A percentile compares a stretch with the other conserved stretches of the same genome.
phyloP scores from a whole-genome alignment of 371 early-diverging fungal species.

The Sporodiniella umbellata region DNA sequence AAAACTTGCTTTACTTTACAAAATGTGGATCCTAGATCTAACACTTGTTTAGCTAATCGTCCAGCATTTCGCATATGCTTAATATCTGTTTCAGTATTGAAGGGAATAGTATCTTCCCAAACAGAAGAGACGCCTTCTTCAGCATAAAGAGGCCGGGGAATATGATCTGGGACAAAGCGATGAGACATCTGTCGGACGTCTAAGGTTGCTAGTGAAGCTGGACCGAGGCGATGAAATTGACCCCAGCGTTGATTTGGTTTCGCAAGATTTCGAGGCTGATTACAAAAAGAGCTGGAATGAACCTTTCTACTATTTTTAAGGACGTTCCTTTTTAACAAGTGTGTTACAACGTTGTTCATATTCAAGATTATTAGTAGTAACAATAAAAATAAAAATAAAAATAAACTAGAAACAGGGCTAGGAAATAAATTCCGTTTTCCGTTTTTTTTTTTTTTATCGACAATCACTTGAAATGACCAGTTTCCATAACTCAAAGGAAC shows the following conservation, averaged over 20 bases:
- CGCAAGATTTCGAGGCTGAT: neutral
- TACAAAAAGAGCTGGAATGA: neutral
- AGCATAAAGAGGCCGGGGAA: slow-evolving; percentile 76
- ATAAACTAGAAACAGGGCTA: too few species aligned
- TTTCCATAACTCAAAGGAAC: too few species aligned
- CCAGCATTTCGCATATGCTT: slow-evolving; percentile 69
- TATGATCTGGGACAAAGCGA: slow-evolving; percentile 63
- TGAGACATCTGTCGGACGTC: slow-evolving; percentile 37
- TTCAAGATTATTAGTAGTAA: too few species aligned
- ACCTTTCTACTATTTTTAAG: neutral
- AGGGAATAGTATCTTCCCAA: slow-evolving; percentile 42
- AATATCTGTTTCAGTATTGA: slow-evolving; percentile 51
- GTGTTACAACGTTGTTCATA: neutral
- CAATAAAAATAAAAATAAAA: too few species aligned
- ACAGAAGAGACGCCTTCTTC: slow-evolving; percentile 55
- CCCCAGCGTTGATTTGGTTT: slow-evolving; percentile 16
- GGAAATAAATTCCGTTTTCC: too few species aligned
- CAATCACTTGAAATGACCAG: too few species aligned
- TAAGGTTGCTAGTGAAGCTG: slow-evolving; percentile 26
- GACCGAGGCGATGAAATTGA: slow-evolving; percentile 30
- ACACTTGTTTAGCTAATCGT: slow-evolving; percentile 61
- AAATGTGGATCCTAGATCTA: slow-evolving; percentile 32
- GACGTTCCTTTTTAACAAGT: neutral
- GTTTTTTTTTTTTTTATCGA: too few species aligned
- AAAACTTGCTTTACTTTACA: slow-evolving; percentile 46